These are phyloP conservation scores for Rhodotorula kratochvilovae DNA, from an alignment of 768 basidiomycete genomes.

Conservation along the genomic window DNA sequence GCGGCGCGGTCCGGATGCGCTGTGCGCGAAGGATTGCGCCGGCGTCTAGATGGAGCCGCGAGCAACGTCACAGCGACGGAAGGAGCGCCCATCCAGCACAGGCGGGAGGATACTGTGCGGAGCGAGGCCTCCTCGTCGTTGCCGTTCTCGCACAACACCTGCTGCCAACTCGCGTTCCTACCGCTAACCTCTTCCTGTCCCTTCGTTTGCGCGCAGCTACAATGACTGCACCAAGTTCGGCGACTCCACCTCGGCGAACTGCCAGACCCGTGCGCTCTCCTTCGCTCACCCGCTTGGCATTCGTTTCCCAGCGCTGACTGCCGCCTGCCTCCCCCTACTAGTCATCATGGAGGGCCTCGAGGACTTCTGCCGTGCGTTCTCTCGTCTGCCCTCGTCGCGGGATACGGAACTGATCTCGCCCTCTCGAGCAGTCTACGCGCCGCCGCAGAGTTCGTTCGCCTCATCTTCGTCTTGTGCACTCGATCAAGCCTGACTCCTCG, in stretches of 20 bases:
- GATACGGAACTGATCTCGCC: not conserved
- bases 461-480: not conserved
- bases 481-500: not conserved
- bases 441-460: not conserved
- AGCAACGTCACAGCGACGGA: no score
- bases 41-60: no score
- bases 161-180: no score
- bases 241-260: conserved; percentile 25
- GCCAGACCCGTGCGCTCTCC: conserved; percentile 24
- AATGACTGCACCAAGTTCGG: conserved; percentile 35
- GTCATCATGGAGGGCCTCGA: conserved; percentile 49
- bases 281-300: not conserved
- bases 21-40: no score
- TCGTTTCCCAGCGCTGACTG: not conserved
- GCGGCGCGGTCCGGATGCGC: no score
- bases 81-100: no score
- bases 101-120: no score
- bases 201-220: conserved; percentile 26
- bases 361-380: conserved; percentile 50
- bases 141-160: no score
- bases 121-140: no score
- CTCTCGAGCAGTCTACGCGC: conserved; percentile 4
- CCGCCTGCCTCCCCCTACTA: not conserved
- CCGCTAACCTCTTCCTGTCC: no score
- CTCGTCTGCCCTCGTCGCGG: not conserved